These are phyloP conservation scores for Oenanthe sinensis DNA, from an alignment of 129 eudicot species.

Conservation along the genomic window DNA sequence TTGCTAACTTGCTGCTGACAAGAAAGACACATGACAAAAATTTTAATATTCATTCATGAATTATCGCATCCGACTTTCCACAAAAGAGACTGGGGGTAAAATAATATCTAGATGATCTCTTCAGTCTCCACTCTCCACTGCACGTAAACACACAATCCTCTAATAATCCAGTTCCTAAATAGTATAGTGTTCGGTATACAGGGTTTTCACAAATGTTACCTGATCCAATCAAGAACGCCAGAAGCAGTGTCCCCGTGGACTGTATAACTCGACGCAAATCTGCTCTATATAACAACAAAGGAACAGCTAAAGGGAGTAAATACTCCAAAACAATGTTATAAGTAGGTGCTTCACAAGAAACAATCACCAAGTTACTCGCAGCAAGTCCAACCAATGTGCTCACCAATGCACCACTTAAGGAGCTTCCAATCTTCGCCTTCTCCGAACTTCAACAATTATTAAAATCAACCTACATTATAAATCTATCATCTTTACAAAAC, in stretches of 20 bases:
- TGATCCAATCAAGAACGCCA: constrained; percentile 89
- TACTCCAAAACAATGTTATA: constrained; percentile 53
- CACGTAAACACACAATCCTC: not conserved
- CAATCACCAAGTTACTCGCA: constrained; percentile 69
- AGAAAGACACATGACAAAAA: not conserved
- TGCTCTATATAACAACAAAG: constrained; percentile 72
- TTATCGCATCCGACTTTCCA: not conserved
- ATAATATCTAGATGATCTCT: not conserved
- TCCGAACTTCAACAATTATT: constrained; percentile 47
- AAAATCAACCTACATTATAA: not conserved
- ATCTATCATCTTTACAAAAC: not conserved
- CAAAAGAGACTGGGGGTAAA: not conserved
- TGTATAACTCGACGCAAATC: constrained; percentile 57
- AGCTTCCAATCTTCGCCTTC: constrained; percentile 72
- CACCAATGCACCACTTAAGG: constrained; percentile 74
- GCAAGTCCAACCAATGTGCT: constrained; percentile 70
- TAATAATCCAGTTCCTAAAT: not conserved
- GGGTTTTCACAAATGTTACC: constrained; percentile 28
- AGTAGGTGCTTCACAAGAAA: constrained; percentile 62
- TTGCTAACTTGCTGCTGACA: not conserved
- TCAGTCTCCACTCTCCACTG: not conserved
- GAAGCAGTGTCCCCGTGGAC: constrained; percentile 66
- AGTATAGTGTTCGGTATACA: not conserved
- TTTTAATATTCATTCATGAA: not conserved
- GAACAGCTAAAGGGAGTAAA: constrained; percentile 72